Evolutionary conservation across 1,284 basidiomycete species (phyloP), one percentile per base, ranked within the genome.

Genomic region (Marasmius sp.): DNA sequence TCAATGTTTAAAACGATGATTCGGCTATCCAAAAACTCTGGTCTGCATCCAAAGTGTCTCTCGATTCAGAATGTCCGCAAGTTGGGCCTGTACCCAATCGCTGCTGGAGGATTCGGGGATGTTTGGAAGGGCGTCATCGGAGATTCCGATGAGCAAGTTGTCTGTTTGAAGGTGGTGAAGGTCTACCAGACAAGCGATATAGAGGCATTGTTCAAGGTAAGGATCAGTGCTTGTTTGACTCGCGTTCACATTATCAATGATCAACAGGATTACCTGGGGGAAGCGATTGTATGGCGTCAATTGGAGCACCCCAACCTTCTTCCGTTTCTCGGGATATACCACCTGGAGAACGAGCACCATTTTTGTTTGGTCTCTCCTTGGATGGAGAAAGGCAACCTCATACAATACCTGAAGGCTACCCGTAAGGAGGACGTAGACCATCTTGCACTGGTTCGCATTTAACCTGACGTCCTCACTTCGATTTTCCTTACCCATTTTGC

Each of bases 331-430:
- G 58, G 58, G 20, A 39, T 60, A 16, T 41, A 54, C 51, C 38
- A 53, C 16, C 36, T 53, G 57, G 58, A 50, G 48, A 49, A 54
- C 57, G 48, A 56, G 57, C 48, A 10, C 12, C 64, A 64, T n/a
- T 59, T 60, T 43, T 60, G 58, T 33, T 27, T 60, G 20, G 58
- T 60, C 18, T 60, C 58, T 33, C 58, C 58, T 6, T 60, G 58
- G 58, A 60, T 60, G 58, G 36, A 39, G 12, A 60, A 60, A 16
- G 50, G 58, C 9, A 60, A 48, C 10, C 50, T 60, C 33, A 22
- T 54, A 20, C 48, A 60, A 18, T 60, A 41, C 22, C 50, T 60
- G 33, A 52, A 38, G 39, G 27, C 27, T 20, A 33, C 22, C 1
- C 57, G 27, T 0, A 33, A 36, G 34, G 52, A 54, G 14, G n/a